Conservation (phyloP, 805 yeast genomes). For the Saturnispora zaruensis region DNA sequence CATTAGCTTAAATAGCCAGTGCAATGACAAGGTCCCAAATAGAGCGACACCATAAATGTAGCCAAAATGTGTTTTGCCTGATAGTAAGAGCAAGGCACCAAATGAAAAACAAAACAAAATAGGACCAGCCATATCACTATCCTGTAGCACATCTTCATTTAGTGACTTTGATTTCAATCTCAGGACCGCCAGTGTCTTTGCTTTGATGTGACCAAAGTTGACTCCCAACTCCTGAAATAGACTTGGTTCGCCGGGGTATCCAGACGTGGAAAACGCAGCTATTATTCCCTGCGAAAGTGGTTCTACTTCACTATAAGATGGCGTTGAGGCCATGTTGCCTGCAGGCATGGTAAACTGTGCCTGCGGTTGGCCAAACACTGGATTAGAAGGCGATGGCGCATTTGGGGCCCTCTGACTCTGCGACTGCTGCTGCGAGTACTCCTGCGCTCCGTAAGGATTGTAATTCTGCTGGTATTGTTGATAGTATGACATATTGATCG, state of each 20-base stretch:
- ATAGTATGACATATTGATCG: constrained; percentile 27
- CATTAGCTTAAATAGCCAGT: constrained; percentile 81
- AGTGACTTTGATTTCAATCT: constrained; percentile 56
- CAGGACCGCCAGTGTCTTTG: constrained; percentile 78
- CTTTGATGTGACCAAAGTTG: constrained; percentile 77
- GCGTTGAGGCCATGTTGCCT: constrained; percentile 3
- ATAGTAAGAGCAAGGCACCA: constrained; percentile 70
- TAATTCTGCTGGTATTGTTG: constrained; percentile 21
- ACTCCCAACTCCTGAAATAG: constrained; percentile 88
- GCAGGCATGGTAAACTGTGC: constrained; percentile 4
- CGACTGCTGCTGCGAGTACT: constrained; percentile 10
- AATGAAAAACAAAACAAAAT: constrained; percentile 78
- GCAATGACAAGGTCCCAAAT: constrained; percentile 80
- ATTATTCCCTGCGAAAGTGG: constrained; percentile 48
- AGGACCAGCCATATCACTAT: constrained; percentile 94
- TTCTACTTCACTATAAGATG: constrained; percentile 1
- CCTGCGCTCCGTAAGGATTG: constrained; percentile 3
- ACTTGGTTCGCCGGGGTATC: constrained; percentile 94
- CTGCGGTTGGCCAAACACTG: not conserved
- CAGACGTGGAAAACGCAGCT: constrained; percentile 88
- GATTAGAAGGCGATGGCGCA: not conserved
- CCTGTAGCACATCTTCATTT: constrained; percentile 71
- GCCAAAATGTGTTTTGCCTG: constrained; percentile 95
- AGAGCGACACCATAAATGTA: constrained; percentile 94
- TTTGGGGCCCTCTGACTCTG: not conserved